Evolutionary conservation across 1,284 basidiomycete species (phyloP), one percentile per base, ranked within the genome.

Genomic region (Naganishia liquefaciens): DNA sequence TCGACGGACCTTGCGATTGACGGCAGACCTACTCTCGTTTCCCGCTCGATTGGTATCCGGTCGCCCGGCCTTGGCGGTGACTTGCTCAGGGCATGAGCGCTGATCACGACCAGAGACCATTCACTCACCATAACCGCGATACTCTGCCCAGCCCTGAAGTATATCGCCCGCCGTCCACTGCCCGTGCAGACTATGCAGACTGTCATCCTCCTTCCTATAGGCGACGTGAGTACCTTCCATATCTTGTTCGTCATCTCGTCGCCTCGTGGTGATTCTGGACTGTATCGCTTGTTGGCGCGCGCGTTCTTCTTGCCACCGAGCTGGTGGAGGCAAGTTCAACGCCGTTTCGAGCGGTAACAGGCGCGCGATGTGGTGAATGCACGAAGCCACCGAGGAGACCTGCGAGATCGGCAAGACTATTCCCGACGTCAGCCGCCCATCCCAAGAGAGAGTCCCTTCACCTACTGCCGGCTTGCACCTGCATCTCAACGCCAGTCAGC

Each of bases 31-130:
- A 91, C 90, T 88, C 25, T 86, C 84, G 74, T 95, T 93, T 21
- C 91, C 93, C 1, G 92, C 91, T 52, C 93, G 84, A 74, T 91
- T 88, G 21, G 89, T 81, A 79, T 96, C 93, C 9, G 91, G 88
- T 64, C 93, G 78, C 6, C 91, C 92, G 19, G 90, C 88, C 76
- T 92, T 90, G 11, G 93, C 93, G 49, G 93, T 96, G 43, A 93
- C 80, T 78, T 53, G 5, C 1, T 6, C n/a, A 28, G 23, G 2
- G 27, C 44, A 54, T 25, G 30, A 44, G 49, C 28, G n/a, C 33
- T 1, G 13, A 39, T 19, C 65, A 64, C 70, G 74, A 27, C 9
- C 2, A 33, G 5, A 0, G 27, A 2, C 3, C 21, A 19, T 7
- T 28, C 7, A 10, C 74, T 68, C 53, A 77, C 73, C 33, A 85